Percentiles rank a stretch among this genome's conserved stretches.
Conservation (phyloP, 495 filamentous ascomycete species). For the Haplographium delicatum region DNA sequence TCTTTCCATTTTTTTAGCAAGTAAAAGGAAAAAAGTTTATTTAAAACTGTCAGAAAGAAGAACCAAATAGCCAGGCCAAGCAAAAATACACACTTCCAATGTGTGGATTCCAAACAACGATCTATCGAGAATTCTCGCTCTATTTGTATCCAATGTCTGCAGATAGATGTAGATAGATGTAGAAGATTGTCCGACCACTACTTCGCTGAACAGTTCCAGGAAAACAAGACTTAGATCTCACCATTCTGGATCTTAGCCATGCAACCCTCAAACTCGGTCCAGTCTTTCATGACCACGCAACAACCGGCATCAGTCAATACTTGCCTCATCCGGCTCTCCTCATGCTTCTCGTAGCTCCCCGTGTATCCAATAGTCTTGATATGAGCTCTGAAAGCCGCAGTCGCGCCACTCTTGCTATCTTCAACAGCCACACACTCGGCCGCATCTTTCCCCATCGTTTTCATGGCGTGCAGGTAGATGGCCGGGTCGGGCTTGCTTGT, state of each 20-base stretch:
- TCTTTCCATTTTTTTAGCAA: too few species aligned
- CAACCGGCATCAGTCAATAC: constrained; percentile 64
- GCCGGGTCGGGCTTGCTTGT: constrained; percentile 91
- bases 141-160: too few species aligned
- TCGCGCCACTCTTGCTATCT: constrained; percentile 83
- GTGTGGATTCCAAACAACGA: too few species aligned
- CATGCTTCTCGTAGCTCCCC: constrained; percentile 68
- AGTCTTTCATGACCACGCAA: constrained; percentile 75
- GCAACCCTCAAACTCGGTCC: constrained; percentile 71
- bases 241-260: constrained; percentile 58
- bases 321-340: constrained; percentile 68
- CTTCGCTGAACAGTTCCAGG: neutral
- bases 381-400: constrained; percentile 73
- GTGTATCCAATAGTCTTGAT: constrained; percentile 86
- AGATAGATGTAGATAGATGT: too few species aligned
- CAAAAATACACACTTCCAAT: too few species aligned
- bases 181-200: too few species aligned
- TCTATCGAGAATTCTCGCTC: too few species aligned
- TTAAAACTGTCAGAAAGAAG: too few species aligned
- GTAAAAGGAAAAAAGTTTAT: too few species aligned
- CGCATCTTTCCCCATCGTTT: constrained; percentile 67
- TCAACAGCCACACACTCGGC: constrained; percentile 80
- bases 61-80: too few species aligned
- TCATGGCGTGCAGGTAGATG: constrained; percentile 79
- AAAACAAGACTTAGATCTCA: constrained; percentile 9